These are phyloP conservation scores for Phytophthora tentaculata DNA, from an alignment of 352 stramenopile genomes.

Conservation along the genomic window DNA sequence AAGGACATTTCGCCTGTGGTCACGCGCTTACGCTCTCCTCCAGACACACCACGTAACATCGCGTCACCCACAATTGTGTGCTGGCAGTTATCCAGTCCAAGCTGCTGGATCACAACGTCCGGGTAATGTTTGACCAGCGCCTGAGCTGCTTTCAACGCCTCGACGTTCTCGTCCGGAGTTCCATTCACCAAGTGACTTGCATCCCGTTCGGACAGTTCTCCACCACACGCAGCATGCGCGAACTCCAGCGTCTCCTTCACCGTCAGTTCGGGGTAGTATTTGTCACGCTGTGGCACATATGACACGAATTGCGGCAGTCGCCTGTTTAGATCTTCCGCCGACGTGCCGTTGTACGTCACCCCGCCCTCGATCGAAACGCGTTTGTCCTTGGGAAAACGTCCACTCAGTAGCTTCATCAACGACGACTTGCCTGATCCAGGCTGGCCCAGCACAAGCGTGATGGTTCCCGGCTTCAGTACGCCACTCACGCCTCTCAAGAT, in stretches of 20 bases:
- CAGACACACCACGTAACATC: conserved; percentile 19
- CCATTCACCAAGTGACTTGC: conserved; percentile 13
- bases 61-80: conserved; percentile 24
- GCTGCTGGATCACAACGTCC: conserved; percentile 14
- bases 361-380: conserved; percentile 28
- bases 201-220: conserved; percentile 6
- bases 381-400: conserved; percentile 27
- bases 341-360: conserved; percentile 27
- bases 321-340: conserved; percentile 9
- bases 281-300: conserved; percentile 37
- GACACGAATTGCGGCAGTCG: conserved; percentile 30
- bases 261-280: conserved; percentile 34
- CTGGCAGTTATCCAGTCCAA: conserved; percentile 26
- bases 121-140: conserved; percentile 9
- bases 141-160: conserved; percentile 1
- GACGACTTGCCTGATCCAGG: conserved; percentile 28
- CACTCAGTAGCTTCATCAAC: conserved; percentile 39
- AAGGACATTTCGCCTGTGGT: conserved; percentile 26
- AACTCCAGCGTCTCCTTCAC: conserved; percentile 36
- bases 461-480: conserved; percentile 34
- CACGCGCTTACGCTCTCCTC: conserved; percentile 22
- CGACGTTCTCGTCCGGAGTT: conserved; percentile 13
- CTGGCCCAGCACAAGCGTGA: conserved; percentile 23
- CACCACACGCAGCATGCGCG: conserved; percentile 31
- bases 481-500: conserved; percentile 25